Evolutionary conservation across 2,329 filamentous ascomycete species (phyloP).

Genomic region (Talaromyces funiculosus): DNA sequence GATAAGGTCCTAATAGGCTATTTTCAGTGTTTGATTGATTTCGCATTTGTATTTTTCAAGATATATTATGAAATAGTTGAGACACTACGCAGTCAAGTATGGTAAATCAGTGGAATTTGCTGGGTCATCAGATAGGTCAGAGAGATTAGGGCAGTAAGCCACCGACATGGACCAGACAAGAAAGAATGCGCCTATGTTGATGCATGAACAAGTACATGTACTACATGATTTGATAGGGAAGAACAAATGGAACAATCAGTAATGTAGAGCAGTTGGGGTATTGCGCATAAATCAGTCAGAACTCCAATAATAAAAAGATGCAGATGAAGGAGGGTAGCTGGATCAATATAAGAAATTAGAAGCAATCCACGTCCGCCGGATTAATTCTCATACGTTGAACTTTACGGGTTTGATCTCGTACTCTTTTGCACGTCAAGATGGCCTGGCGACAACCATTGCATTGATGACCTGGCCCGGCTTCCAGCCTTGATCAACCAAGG

Average conservation of each 20-base stretch:
- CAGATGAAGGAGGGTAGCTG: not conserved
- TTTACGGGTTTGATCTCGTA: too few relatives aligned
- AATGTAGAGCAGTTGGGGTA: conserved; percentile 12
- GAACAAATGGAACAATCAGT: not conserved
- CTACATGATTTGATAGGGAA: not conserved
- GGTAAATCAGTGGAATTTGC: not conserved
- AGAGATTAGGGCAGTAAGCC: not conserved
- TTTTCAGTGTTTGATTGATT: too few relatives aligned
- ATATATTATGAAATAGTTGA: too few relatives aligned
- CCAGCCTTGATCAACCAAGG: conserved; percentile 68
- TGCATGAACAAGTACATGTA: not conserved
- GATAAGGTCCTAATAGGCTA: not conserved
- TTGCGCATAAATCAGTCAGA: conserved; percentile 10
- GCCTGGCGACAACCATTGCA: conserved; percentile 56
- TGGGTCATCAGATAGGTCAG: not conserved
- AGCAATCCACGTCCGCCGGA: not conserved
- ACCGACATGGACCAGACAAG: not conserved
- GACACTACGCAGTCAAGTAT: too few relatives aligned
- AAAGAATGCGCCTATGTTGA: not conserved
- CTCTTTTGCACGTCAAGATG: not conserved
- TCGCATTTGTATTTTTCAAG: too few relatives aligned
- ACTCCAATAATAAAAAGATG: conserved; percentile 7
- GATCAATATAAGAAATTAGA: not conserved
- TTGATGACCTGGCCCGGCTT: conserved; percentile 69
- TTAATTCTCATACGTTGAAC: too few relatives aligned